Evolutionary conservation across 306 rosid genomes (phyloP).

Genomic region (Purshia tridentata): DNA sequence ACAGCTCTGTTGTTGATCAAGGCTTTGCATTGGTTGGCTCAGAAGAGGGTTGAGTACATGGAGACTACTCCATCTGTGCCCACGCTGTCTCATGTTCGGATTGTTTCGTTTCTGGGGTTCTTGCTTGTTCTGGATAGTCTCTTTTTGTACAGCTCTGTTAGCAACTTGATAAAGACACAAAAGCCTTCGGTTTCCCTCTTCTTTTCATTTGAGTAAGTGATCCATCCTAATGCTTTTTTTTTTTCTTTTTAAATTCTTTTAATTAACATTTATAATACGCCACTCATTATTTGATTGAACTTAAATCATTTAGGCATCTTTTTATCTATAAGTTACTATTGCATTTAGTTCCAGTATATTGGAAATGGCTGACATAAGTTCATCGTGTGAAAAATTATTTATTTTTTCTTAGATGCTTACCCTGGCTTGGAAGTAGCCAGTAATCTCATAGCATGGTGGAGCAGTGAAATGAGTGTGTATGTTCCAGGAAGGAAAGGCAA

Average conservation of each 20-base stretch:
- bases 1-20: slow-evolving; percentile 79
- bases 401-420: background rate
- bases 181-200: slow-evolving; percentile 94
- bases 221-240: slow-evolving; percentile 23
- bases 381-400: too few species aligned
- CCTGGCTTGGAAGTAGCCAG: background rate
- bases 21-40: slow-evolving; percentile 98
- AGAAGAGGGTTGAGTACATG: slow-evolving; percentile 95
- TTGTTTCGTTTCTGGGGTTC: slow-evolving; percentile 90
- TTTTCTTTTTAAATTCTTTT: background rate
- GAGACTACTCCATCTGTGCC: slow-evolving; percentile 95
- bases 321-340: background rate
- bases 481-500: background rate
- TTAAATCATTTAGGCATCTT: background rate
- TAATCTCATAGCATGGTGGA: background rate
- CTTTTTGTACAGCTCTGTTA: slow-evolving; percentile 64
- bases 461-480: background rate
- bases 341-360: background rate
- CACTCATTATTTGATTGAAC: background rate
- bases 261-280: background rate
- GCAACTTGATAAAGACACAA: slow-evolving; percentile 55
- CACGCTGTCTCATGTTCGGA: slow-evolving; percentile 72
- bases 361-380: background rate
- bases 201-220: slow-evolving; percentile 91
- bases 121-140: slow-evolving; percentile 76